A percentile compares a stretch with the other conserved stretches of the same genome.
phyloP scores from a whole-genome alignment of 2,329 filamentous ascomycete species.

The Beauveria varroae region DNA sequence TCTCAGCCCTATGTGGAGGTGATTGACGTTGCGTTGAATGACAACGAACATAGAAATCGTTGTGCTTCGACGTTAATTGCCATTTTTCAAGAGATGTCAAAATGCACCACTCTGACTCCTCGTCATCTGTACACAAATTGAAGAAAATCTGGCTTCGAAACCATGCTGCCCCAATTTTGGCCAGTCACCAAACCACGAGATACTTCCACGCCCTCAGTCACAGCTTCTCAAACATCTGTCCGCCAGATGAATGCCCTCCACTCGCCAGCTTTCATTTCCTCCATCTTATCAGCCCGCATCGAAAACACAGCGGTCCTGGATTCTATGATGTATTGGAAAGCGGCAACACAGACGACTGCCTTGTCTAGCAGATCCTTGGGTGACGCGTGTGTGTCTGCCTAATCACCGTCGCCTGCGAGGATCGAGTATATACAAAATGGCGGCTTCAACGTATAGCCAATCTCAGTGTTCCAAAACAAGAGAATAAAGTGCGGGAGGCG shows the following conservation, averaged over 20 bases:
- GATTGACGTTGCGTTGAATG: no score
- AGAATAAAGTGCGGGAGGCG: background rate
- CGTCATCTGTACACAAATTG: no score
- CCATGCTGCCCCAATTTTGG: background rate
- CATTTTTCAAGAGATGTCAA: no score
- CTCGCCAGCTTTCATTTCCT: background rate
- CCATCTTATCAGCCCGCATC: constrained; percentile 8
- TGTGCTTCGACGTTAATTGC: no score
- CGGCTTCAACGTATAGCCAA: background rate
- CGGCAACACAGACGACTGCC: background rate
- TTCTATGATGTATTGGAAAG: constrained; percentile 1
- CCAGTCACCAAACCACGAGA: background rate
- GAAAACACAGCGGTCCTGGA: constrained; percentile 8
- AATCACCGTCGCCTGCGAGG: background rate
- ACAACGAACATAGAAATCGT: no score
- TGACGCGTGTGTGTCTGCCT: no score
- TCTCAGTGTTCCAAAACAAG: background rate
- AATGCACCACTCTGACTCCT: no score
- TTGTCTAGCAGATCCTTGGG: background rate
- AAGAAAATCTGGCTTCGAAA: no score
- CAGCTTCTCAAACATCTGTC: background rate
- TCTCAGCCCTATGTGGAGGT: no score
- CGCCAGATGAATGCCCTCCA: constrained; percentile 4
- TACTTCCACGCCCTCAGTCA: background rate
- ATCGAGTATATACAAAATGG: background rate